phyloP scores from a whole-genome alignment of 2,329 filamentous ascomycete species.

The Proliferodiscus dingleyae region DNA sequence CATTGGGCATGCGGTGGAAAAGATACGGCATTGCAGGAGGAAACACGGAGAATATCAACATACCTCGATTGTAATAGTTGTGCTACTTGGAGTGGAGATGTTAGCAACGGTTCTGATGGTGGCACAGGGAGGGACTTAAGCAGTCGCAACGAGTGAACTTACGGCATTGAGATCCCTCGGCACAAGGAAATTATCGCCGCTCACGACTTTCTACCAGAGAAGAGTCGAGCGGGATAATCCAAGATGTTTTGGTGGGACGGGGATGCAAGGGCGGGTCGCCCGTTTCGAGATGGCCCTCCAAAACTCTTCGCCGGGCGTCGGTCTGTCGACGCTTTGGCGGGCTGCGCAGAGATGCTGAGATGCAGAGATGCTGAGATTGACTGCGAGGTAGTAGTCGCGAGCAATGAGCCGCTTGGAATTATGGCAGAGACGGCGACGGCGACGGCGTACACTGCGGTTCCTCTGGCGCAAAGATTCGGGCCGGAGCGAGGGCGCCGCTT shows the following conservation, averaged over 20 bases:
- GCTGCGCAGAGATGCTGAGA: not conserved
- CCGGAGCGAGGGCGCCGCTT: not conserved
- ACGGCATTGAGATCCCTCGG: conserved; percentile 18
- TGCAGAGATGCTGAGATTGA: not conserved
- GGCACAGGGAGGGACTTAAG: not conserved
- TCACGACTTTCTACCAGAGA: conserved; percentile 31
- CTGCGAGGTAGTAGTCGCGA: not conserved
- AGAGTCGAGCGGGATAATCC: conserved; percentile 31
- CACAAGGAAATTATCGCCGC: conserved; percentile 28
- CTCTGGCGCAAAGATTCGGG: not conserved
- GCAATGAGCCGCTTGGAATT: not conserved
- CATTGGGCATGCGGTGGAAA: not conserved
- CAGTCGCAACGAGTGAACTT: too few species aligned
- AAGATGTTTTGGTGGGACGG: conserved; percentile 7
- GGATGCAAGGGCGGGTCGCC: conserved; percentile 13
- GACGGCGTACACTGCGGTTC: too few species aligned
- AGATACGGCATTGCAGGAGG: not conserved
- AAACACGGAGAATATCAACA: conserved; percentile 1
- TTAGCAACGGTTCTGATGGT: conserved; percentile 6
- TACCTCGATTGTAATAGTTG: conserved; percentile 25
- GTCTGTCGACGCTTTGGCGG: conserved; percentile 1
- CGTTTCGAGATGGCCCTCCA: conserved; percentile 1
- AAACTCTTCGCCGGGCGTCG: not conserved
- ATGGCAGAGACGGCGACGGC: not conserved
- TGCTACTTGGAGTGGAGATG: conserved; percentile 10